Conservation (phyloP, 768 basidiomycete species). For the Ephemerocybe angulata region DNA sequence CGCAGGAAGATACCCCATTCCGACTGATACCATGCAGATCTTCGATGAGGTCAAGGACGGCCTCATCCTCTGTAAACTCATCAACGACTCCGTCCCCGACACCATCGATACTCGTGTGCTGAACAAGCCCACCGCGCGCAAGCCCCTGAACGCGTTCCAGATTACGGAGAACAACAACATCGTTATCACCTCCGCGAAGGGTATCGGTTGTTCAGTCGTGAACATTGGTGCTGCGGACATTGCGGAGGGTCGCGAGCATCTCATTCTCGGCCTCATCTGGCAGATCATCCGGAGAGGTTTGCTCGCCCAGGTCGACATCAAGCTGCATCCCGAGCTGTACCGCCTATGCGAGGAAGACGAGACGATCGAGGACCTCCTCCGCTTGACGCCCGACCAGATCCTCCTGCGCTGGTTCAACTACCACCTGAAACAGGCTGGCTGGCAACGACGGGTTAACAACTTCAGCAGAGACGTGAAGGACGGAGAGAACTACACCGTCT, state of each 20-base stretch:
- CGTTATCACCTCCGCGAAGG: constrained; percentile 96
- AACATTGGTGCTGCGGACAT: constrained; percentile 96
- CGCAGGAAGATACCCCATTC: constrained; percentile 80
- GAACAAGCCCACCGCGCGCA: constrained; percentile 78
- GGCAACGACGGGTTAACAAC: constrained; percentile 91
- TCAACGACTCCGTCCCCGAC: constrained; percentile 99
- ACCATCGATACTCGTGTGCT: constrained; percentile 98
- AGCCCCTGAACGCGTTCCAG: constrained; percentile 95
- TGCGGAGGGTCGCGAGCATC: constrained; percentile 89
- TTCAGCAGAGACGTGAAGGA: constrained; percentile 97
- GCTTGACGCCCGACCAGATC: constrained; percentile 95
- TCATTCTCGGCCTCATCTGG: constrained; percentile 98
- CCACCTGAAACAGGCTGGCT: constrained; percentile 93
- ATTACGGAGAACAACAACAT: constrained; percentile 99
- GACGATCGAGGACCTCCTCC: constrained; percentile 92
- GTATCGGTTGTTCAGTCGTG: constrained; percentile 97
- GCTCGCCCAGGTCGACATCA: constrained; percentile 94
- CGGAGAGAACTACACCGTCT: constrained; percentile 95
- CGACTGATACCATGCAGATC: constrained; percentile 95
- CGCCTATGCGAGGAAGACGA: constrained; percentile 95
- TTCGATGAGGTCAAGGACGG: constrained; percentile 97
- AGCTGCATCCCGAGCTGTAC: constrained; percentile 95
- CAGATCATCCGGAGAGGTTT: constrained; percentile 94
- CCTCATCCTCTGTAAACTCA: constrained; percentile 93
- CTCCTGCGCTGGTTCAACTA: constrained; percentile 99